A percentile compares a stretch with the other conserved stretches of the same genome.
phyloP scores from a whole-genome alignment of 2,329 filamentous ascomycete genomes.

The Tolypocladium album region DNA sequence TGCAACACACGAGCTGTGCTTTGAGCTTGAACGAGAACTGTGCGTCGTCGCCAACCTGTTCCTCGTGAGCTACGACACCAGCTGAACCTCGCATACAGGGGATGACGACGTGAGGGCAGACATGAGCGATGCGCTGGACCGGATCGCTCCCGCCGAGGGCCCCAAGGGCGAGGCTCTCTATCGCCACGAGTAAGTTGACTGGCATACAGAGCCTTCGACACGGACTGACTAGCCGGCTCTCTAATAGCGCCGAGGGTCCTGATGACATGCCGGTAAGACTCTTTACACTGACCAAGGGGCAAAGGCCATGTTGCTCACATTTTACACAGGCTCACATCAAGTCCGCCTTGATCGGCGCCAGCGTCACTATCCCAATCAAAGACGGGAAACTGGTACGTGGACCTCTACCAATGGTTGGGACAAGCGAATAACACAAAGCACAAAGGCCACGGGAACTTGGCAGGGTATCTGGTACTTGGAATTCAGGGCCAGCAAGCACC shows the following conservation, averaged over 20 bases:
- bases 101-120: constrained; percentile 78
- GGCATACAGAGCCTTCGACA: too few species aligned
- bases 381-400: constrained; percentile 62
- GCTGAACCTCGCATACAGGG: constrained; percentile 21
- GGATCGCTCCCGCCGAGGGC: constrained; percentile 72
- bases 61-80: constrained; percentile 9
- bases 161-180: constrained; percentile 65
- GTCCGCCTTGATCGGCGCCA: constrained; percentile 77
- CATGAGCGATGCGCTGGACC: constrained; percentile 89
- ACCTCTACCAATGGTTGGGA: background rate
- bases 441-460: constrained; percentile 59
- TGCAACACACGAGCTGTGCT: constrained; percentile 91
- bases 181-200: constrained; percentile 45
- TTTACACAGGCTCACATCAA: constrained; percentile 72
- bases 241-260: constrained; percentile 59
- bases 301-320: background rate
- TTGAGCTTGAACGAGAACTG: constrained; percentile 90
- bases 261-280: constrained; percentile 81
- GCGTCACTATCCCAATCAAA: constrained; percentile 80
- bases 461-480: constrained; percentile 93
- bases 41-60: constrained; percentile 32
- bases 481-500: constrained; percentile 68
- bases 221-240: background rate
- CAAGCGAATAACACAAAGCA: background rate
- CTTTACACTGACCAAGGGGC: background rate